These are phyloP conservation scores for Verticillium longisporum DNA, from an alignment of 2,329 filamentous ascomycete species.

Conservation along the genomic window DNA sequence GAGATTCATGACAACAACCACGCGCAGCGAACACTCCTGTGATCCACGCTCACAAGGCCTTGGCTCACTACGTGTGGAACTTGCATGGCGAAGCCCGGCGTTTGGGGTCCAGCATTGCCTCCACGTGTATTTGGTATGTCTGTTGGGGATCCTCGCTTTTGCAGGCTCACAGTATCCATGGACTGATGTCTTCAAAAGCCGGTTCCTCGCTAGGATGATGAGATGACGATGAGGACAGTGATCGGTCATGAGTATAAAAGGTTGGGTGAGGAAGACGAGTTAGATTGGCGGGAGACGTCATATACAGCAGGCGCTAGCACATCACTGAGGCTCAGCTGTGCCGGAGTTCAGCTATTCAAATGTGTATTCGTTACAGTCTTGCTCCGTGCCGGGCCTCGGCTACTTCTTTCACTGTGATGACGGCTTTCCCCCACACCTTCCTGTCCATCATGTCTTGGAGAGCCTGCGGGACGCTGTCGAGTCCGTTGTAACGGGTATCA, in stretches of 20 bases:
- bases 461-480: slow-evolving; percentile 41
- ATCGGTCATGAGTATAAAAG: not conserved
- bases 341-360: not conserved
- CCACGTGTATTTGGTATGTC: not conserved
- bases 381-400: not conserved
- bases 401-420: slow-evolving; percentile 25
- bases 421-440: slow-evolving; percentile 49
- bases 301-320: not conserved
- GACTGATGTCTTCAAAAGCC: not conserved
- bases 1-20: not conserved
- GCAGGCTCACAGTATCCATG: not conserved
- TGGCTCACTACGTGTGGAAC: slow-evolving; percentile 6
- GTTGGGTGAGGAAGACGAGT: not conserved
- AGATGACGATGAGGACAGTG: not conserved
- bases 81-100: slow-evolving; percentile 16
- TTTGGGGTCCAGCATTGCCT: slow-evolving; percentile 5
- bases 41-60: not conserved
- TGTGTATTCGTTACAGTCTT: not conserved
- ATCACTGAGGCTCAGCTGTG: not conserved
- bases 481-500: slow-evolving; percentile 36
- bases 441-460: slow-evolving; percentile 41
- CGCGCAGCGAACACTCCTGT: not conserved
- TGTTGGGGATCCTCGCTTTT: not conserved
- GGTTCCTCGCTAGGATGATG: not conserved
- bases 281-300: not conserved